These are phyloP conservation scores for Chaetomium cochliodes DNA, from an alignment of 495 filamentous ascomycete genomes.

Conservation along the genomic window DNA sequence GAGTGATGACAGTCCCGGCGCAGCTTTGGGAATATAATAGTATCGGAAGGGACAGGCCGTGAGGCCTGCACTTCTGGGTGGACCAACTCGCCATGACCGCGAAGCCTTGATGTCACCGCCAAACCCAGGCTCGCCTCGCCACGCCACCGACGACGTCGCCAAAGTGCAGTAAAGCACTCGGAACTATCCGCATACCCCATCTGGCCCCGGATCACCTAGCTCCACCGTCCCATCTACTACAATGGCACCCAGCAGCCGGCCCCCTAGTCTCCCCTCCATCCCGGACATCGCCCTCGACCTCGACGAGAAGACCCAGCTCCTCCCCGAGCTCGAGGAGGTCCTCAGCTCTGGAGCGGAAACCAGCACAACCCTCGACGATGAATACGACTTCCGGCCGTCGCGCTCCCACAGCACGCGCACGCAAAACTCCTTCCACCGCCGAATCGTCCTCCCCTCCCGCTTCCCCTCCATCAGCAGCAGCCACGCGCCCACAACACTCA, in stretches of 20 bases:
- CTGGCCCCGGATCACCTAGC: too few relatives aligned
- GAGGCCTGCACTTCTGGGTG: background rate
- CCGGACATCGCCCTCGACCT: constrained; percentile 21
- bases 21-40: background rate
- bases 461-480: constrained; percentile 14
- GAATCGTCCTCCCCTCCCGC: background rate
- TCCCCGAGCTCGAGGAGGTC: constrained; percentile 13
- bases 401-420: constrained; percentile 10
- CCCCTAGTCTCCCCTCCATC: constrained; percentile 20
- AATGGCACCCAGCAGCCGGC: constrained; percentile 16
- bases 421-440: constrained; percentile 1
- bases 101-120: background rate
- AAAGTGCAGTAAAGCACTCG: background rate
- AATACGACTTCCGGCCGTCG: constrained; percentile 3
- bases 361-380: constrained; percentile 13
- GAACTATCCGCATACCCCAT: background rate
- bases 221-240: background rate
- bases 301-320: constrained; percentile 12
- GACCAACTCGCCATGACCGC: background rate
- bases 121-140: background rate
- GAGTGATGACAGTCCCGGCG: background rate
- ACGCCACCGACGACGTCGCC: background rate
- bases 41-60: background rate
- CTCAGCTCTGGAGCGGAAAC: background rate
- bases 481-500: constrained; percentile 10